These are phyloP conservation scores for Whalleya microplaca DNA, from an alignment of 2,329 filamentous ascomycete species.

Conservation along the genomic window DNA sequence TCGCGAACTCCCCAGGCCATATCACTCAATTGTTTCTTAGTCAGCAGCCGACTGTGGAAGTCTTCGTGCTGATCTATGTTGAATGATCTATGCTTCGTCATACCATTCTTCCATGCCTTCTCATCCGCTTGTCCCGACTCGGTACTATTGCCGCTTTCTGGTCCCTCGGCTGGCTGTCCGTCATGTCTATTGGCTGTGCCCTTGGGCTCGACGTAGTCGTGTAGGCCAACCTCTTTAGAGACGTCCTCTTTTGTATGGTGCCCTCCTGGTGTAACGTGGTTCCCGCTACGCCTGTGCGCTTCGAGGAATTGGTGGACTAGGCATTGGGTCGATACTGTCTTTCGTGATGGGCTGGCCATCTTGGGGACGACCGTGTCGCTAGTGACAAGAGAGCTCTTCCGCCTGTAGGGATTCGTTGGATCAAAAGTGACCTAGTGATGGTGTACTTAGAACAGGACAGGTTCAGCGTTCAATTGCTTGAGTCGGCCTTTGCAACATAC, in stretches of 20 bases:
- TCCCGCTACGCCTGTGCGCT: conserved; percentile 49
- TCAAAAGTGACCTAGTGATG: conserved; percentile 63
- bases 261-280: conserved; percentile 20
- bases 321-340: conserved; percentile 53
- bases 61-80: conserved; percentile 43
- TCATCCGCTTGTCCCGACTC: conserved; percentile 60
- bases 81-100: conserved; percentile 48
- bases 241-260: conserved; percentile 27
- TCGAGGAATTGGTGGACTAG: conserved; percentile 69
- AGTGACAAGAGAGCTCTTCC: conserved; percentile 67
- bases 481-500: conserved; percentile 38
- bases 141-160: conserved; percentile 44
- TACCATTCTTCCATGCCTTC: conserved; percentile 55
- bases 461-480: background rate
- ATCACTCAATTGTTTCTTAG: conserved; percentile 91
- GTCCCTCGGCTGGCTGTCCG: conserved; percentile 40
- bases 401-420: conserved; percentile 60
- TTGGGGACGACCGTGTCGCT: conserved; percentile 48
- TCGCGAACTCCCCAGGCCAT: conserved; percentile 97
- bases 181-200: conserved; percentile 29
- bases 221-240: conserved; percentile 32
- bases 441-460: background rate
- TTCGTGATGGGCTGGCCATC: conserved; percentile 40
- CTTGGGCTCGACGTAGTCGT: conserved; percentile 41
- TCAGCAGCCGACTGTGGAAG: conserved; percentile 73